Base-by-base conservation (phyloP, 805 yeast species). In the Metschnikowia gelsemii region DNA sequence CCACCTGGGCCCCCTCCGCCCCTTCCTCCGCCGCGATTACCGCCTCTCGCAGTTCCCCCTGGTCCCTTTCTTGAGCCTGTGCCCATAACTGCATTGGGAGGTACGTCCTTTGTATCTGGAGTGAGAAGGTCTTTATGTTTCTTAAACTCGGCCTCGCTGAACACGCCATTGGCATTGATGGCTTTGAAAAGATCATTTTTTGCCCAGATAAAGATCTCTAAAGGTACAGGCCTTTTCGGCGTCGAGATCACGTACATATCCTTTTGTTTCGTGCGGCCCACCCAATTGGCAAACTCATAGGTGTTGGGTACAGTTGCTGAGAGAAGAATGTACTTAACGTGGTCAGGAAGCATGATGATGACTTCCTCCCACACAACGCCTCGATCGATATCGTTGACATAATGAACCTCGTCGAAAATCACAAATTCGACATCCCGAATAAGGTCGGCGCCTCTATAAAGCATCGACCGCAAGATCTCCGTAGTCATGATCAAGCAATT, bases 311-410 rank as follows among this genome's bases (percentile, higher is more conserved):
- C 98, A 0, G 99, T 93, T 4, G 99, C 99, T 9, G 96, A 87
- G 28, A 93, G 71, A 29, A 93, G 69, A 48, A 93, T 88, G 54
- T 87, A 85, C 57, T 91, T 91, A 44, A 93, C 93, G 59, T 93
- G 97, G 50, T 90, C 96, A 0, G 99, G 99, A 24, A 93, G 70
- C 96, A 93, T 88, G 53, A 93, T 93, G 47, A 93, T 93, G 17
- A 93, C 97, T 65, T 93, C 99, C 68, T 93, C 99, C 99, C 99
- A 93, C 3, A 93, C 99, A 11, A 93, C 99, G 57, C 99, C 99
- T 63, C 99, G 80, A 56, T 88, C 96, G 43, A 87, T 83, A 66
- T 93, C 99, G 61, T 93, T 93, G 48, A 93, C 96, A 59, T 93
- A 93, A 64, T 93, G 99, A 1, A 93, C 99, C 61, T 93, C 99